phyloP scores from a whole-genome alignment of 768 basidiomycete species.

The Lactarius trivialis region DNA sequence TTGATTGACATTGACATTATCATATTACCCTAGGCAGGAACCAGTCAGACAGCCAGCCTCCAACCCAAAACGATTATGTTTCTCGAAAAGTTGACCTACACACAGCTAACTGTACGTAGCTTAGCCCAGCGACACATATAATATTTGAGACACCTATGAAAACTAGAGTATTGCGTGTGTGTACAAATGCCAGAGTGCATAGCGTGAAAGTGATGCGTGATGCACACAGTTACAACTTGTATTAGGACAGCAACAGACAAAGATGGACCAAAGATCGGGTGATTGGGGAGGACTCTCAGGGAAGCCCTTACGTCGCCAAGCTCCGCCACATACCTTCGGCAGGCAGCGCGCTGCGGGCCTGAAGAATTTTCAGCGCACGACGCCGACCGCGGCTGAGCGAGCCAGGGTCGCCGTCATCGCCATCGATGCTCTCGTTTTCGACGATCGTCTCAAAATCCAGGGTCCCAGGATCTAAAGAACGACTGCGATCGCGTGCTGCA shows the following conservation, averaged over 20 bases:
- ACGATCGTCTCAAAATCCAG: conserved; percentile 52
- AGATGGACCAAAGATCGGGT: conserved; percentile 28
- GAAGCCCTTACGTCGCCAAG: conserved; percentile 40
- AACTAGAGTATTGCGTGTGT: conserved; percentile 13
- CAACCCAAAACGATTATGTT: not conserved
- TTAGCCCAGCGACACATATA: conserved; percentile 13
- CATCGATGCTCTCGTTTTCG: conserved; percentile 36
- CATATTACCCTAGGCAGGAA: not conserved
- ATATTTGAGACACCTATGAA: conserved; percentile 9
- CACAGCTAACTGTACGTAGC: conserved; percentile 3
- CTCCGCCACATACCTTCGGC: conserved; percentile 78
- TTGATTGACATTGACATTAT: conserved; percentile 16
- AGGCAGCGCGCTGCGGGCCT: conserved; percentile 62
- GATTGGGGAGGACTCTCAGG: not conserved
- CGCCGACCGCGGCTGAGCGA: conserved; percentile 43
- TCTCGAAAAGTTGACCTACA: not conserved
- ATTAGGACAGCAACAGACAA: conserved; percentile 25
- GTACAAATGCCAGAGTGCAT: conserved; percentile 5
- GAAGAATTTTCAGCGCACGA: conserved; percentile 61
- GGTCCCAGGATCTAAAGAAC: conserved; percentile 61
- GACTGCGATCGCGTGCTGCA: conserved; percentile 59
- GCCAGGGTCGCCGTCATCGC: conserved; percentile 29
- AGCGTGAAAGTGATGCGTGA: not conserved
- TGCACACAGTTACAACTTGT: conserved; percentile 9
- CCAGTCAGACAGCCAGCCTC: not conserved